Evolutionary conservation across 495 filamentous ascomycete genomes (phyloP), one percentile per base, ranked within the genome.

Genomic region (Aspergillus wentii): DNA sequence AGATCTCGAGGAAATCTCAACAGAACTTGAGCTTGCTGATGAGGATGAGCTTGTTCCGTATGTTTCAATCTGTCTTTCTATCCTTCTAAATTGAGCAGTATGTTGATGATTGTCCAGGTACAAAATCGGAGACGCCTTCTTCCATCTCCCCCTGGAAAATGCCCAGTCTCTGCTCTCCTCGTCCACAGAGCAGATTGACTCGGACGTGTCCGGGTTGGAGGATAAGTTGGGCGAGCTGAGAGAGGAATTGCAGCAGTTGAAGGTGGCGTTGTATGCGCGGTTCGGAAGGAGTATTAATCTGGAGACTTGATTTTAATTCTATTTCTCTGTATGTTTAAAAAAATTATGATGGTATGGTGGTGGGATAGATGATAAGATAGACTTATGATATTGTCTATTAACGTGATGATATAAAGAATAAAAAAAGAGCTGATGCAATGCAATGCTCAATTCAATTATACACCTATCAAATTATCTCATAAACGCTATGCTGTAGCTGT

Each of bases 211-310:
- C 13, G 76, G 61, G 47, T 66, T 95, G 17, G 86, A 95, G 60
- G 86, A 86, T 25, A 82, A 79, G 44, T 61, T 97, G 18, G 64
- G 75, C 31, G 73, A 66, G 6, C 68, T 90, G 25, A 78, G 81
- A n/a, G 88, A 91, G 30, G 85, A 94, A 50, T 85, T 95, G 87
- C 72, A 77, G 41, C 69, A 82, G 56, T 66, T 98, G 39, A 98
- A 98, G 72, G 82, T 91, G 25, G 78, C 83, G 35, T 64, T 98
- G 44, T 98, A 98, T 65, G 91, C 87, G 21, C 79, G 94, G 37
- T 96, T 98, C 66, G 91, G 91, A 8, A 76, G 82, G 48, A 92
- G 86, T 53, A 96, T 98, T 69, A 98, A 98, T 57, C 65, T 98
- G 48, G 91, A 98, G 62, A 86, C 84, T 48, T 96, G 69, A 78